These are phyloP conservation scores for Paspalum notatum DNA, from an alignment of 176 grass and related monocot species.

Conservation along the genomic window DNA sequence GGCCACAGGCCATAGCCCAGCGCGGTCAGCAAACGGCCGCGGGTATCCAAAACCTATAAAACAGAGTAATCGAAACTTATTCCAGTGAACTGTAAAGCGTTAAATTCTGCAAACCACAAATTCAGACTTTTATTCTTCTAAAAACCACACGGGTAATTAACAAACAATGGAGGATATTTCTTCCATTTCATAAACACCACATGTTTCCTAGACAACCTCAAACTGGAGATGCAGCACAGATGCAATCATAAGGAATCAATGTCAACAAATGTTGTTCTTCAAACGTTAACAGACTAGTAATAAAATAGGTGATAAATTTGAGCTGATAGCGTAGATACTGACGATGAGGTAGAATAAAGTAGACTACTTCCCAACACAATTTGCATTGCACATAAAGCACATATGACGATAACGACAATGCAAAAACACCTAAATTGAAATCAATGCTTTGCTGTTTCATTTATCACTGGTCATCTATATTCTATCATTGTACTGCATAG, in stretches of 20 bases:
- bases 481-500: not conserved
- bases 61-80: not conserved
- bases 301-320: not conserved
- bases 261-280: not conserved
- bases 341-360: not conserved
- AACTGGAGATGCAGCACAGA: not conserved
- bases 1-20: slow-evolving; percentile 94
- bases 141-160: not conserved
- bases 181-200: not conserved
- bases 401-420: not conserved
- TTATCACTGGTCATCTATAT: not conserved
- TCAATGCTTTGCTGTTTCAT: not conserved
- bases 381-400: slow-evolving; percentile 3
- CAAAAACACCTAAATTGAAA: slow-evolving; percentile 1
- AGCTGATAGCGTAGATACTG: not conserved
- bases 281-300: not conserved
- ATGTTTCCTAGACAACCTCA: not conserved
- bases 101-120: not conserved
- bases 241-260: not conserved
- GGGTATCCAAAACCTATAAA: slow-evolving; percentile 90
- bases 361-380: not conserved
- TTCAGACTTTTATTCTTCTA: not conserved
- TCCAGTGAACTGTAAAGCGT: not conserved
- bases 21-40: slow-evolving; percentile 80
- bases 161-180: not conserved